phyloP scores from a whole-genome alignment of 2,329 filamentous ascomycete species.

The Penicillium sp. region DNA sequence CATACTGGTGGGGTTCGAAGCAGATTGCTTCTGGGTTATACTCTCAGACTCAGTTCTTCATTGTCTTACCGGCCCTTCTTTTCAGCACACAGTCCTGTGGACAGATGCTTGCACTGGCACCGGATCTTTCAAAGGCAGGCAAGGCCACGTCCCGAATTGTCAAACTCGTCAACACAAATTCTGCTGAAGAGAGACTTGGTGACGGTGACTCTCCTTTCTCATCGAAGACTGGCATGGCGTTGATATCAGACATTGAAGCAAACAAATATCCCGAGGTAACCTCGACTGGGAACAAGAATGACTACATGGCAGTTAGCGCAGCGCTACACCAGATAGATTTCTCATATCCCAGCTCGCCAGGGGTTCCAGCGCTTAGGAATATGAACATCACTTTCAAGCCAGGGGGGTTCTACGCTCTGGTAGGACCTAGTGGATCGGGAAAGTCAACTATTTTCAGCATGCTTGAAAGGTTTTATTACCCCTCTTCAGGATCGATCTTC shows the following conservation, averaged over 20 bases:
- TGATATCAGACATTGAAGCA: conserved; percentile 3
- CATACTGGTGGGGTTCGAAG: conserved; percentile 79
- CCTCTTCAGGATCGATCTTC: conserved; percentile 54
- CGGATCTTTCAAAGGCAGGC: conserved; percentile 70
- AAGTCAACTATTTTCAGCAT: conserved; percentile 68
- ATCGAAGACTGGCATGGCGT: not conserved
- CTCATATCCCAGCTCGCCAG: conserved; percentile 66
- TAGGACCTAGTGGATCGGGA: conserved; percentile 71
- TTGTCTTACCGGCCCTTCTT: conserved; percentile 71
- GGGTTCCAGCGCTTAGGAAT: conserved; percentile 60
- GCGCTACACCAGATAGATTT: conserved; percentile 66
- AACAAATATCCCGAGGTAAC: conserved; percentile 29
- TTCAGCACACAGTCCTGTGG: conserved; percentile 74
- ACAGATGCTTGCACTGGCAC: conserved; percentile 74
- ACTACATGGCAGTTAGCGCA: conserved; percentile 24
- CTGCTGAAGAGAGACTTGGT: conserved; percentile 33
- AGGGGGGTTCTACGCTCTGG: conserved; percentile 53
- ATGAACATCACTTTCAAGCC: conserved; percentile 58
- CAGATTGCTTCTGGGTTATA: conserved; percentile 70
- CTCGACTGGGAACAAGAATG: conserved; percentile 20
- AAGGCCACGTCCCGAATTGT: conserved; percentile 63
- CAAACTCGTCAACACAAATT: conserved; percentile 44
- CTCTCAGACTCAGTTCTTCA: conserved; percentile 71
- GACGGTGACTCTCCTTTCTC: not conserved
- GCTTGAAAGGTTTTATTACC: conserved; percentile 59